phyloP scores from a whole-genome alignment of 768 basidiomycete genomes.

The Coprinellus micaceus region DNA sequence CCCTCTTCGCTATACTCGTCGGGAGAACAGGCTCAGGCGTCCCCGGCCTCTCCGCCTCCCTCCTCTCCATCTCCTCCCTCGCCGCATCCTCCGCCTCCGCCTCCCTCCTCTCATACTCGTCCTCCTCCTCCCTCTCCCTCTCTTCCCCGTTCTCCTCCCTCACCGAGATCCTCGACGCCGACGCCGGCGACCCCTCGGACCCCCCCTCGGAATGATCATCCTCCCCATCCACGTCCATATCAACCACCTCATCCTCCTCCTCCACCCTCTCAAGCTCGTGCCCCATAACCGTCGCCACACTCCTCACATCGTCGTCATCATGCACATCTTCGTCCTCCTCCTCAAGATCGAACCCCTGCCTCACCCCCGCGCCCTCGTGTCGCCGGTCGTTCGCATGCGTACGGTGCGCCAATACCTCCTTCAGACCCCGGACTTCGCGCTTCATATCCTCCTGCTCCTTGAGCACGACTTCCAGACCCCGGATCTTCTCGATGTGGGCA shows the following conservation, averaged over 20 bases:
- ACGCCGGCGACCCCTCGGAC: not conserved
- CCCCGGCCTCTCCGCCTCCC: slow-evolving; percentile 42
- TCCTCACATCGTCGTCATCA: slow-evolving; percentile 70
- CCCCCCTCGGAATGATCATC: slow-evolving; percentile 10
- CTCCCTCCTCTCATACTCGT: not conserved
- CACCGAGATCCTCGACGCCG: too few species aligned
- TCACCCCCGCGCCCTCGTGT: slow-evolving; percentile 69
- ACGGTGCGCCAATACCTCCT: too few species aligned
- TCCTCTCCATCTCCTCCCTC: slow-evolving; percentile 44
- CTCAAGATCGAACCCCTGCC: slow-evolving; percentile 46
- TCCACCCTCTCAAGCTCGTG: slow-evolving; percentile 70
- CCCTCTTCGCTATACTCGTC: slow-evolving; percentile 25
- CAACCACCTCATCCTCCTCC: slow-evolving; percentile 68
- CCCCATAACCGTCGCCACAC: slow-evolving; percentile 66
- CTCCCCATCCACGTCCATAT: slow-evolving; percentile 21
- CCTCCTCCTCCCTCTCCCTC: not conserved
- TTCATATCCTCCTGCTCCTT: slow-evolving; percentile 83
- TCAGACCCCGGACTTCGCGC: slow-evolving; percentile 67
- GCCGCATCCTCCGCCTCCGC: slow-evolving; percentile 44
- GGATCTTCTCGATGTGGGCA: slow-evolving; percentile 76
- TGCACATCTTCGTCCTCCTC: slow-evolving; percentile 22
- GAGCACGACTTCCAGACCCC: slow-evolving; percentile 75
- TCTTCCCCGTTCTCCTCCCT: slow-evolving; percentile 7
- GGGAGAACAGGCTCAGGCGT: slow-evolving; percentile 73
- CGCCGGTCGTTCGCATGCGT: too few species aligned